Percentiles rank a stretch among this genome's conserved stretches.
These are phyloP conservation scores for Ziziphus jujuba DNA, from an alignment of 306 rosid genomes.

Conservation along the genomic window DNA sequence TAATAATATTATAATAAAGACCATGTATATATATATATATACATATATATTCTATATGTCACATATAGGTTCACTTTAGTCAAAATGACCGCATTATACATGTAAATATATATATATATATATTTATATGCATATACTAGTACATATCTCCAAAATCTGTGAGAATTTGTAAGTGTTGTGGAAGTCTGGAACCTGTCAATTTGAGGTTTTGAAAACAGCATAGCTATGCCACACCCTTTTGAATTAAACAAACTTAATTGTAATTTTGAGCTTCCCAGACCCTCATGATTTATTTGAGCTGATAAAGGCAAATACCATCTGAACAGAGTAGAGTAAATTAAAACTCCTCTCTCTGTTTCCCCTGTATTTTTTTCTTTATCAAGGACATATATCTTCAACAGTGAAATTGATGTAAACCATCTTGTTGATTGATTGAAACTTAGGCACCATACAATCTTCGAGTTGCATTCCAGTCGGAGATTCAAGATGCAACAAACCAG, in stretches of 20 bases:
- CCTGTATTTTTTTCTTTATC: background rate
- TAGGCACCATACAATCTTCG: slow-evolving; percentile 71
- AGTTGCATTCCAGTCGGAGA: slow-evolving; percentile 50
- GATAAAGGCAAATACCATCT: background rate
- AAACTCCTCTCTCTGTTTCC: background rate
- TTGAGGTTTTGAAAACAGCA: slow-evolving; percentile 13
- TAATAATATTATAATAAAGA: too few species aligned
- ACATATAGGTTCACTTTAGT: too few species aligned
- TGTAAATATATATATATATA: too few species aligned
- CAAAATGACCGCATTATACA: too few species aligned
- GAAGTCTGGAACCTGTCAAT: too few species aligned
- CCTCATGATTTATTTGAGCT: background rate
- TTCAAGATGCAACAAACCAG: slow-evolving; percentile 51
- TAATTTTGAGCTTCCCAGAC: background rate
- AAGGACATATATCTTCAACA: background rate
- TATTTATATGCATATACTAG: too few species aligned
- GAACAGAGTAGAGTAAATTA: background rate
- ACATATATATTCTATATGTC: too few species aligned
- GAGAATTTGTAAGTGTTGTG: too few species aligned
- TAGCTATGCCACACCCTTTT: slow-evolving; percentile 4
- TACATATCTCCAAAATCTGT: too few species aligned
- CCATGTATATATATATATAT: too few species aligned
- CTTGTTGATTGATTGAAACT: background rate
- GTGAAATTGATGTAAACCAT: background rate
- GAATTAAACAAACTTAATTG: slow-evolving; percentile 12